Conservation (phyloP, 1,139 yeast genomes). For the Kurtzmaniella quercitrusa region DNA sequence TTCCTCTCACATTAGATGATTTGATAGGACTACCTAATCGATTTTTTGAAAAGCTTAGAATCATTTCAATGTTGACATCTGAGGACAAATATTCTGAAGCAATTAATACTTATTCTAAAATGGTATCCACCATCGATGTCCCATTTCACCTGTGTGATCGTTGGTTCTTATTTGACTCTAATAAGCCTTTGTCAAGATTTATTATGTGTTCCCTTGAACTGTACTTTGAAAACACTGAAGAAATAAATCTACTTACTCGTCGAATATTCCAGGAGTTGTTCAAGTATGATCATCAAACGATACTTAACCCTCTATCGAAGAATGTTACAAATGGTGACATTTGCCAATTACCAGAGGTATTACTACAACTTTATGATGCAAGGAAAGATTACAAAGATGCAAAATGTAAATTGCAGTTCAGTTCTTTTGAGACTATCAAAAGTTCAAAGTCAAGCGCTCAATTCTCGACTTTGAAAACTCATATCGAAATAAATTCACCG, state of each 20-base stretch:
- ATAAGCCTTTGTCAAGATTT: constrained; percentile 6
- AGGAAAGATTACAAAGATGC: neutral
- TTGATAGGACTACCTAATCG: no score
- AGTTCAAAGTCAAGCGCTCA: no score
- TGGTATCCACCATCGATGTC: neutral
- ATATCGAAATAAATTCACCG: no score
- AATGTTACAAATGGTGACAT: neutral
- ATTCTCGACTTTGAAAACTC: neutral
- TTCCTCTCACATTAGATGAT: neutral
- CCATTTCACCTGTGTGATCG: neutral
- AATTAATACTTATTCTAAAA: neutral
- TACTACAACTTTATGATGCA: neutral
- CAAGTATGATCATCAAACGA: constrained; percentile 3
- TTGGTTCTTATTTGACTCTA: constrained; percentile 3
- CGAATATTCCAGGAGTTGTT: constrained; percentile 5
- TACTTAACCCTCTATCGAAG: constrained; percentile 2
- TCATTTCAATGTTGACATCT: constrained; percentile 8
- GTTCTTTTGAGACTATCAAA: no score
- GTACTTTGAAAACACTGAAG: constrained; percentile 10
- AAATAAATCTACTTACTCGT: constrained; percentile 7
- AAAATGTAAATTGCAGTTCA: no score
- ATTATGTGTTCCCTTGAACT: constrained; percentile 6
- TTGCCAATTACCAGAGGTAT: neutral
- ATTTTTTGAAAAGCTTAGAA: no score
- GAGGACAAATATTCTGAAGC: neutral